phyloP scores from a whole-genome alignment of 805 yeast species.

The Clavispora phyllophila region DNA sequence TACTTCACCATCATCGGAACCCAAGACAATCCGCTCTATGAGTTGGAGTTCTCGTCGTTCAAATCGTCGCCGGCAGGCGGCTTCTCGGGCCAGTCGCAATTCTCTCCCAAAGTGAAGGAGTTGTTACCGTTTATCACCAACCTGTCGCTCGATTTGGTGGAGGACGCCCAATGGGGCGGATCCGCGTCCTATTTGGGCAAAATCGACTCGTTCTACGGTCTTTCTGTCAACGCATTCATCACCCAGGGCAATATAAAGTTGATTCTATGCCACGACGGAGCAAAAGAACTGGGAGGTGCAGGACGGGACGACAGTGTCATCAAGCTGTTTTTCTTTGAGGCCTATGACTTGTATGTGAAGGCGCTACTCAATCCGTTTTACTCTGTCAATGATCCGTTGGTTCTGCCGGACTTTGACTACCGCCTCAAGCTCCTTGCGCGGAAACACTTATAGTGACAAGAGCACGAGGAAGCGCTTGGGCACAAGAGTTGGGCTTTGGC shows the following conservation, averaged over 20 bases:
- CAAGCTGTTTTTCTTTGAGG: constrained; percentile 76
- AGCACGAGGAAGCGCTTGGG: neutral
- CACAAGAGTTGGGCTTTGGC: no score
- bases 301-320: constrained; percentile 61
- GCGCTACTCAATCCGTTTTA: constrained; percentile 85
- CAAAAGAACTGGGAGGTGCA: constrained; percentile 18
- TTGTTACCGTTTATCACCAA: constrained; percentile 85
- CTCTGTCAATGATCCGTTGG: constrained; percentile 66
- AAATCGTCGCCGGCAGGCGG: constrained; percentile 23
- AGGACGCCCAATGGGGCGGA: constrained; percentile 79
- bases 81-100: constrained; percentile 50
- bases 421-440: constrained; percentile 67
- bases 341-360: constrained; percentile 85
- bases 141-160: constrained; percentile 85
- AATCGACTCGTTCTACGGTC: constrained; percentile 83
- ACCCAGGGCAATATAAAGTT: constrained; percentile 87
- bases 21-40: constrained; percentile 80
- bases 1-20: constrained; percentile 87
- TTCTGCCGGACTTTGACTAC: constrained; percentile 68
- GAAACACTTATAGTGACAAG: constrained; percentile 52
- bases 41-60: constrained; percentile 75
- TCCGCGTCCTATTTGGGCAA: constrained; percentile 64
- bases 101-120: constrained; percentile 68
- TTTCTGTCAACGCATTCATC: constrained; percentile 74
- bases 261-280: constrained; percentile 45